Percentiles rank a stretch among this genome's conserved stretches.
Conservation (phyloP, 1,284 basidiomycete genomes). For the Cryptococcus neoformans region DNA sequence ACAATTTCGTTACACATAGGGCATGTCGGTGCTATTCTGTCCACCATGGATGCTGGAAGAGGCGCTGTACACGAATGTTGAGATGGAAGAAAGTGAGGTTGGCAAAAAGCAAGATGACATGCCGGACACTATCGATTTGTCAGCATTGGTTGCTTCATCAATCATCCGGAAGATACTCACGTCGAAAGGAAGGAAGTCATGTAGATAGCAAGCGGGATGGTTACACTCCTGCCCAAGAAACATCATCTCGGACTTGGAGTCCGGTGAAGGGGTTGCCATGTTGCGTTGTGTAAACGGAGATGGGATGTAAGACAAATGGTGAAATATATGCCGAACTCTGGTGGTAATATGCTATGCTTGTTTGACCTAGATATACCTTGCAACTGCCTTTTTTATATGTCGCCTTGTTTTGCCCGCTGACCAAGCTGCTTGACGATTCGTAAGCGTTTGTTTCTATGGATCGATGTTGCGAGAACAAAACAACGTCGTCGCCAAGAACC, state of each 20-base stretch:
- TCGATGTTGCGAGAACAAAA: not conserved
- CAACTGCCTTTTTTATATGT: not conserved
- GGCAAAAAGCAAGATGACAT: constrained; percentile 46
- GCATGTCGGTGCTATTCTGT: constrained; percentile 47
- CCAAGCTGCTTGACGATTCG: not conserved
- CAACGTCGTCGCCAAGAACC: not conserved
- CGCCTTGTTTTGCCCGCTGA: too few relatives aligned
- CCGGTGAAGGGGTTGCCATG: constrained; percentile 7
- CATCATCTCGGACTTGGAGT: constrained; percentile 36
- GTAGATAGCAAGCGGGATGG: constrained; percentile 44
- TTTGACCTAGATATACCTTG: not conserved
- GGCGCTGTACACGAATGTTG: constrained; percentile 43
- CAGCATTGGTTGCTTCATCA: not conserved
- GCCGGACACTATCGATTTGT: constrained; percentile 39
- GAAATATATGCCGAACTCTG: too few relatives aligned
- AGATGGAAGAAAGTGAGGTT: constrained; percentile 46
- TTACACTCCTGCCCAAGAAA: constrained; percentile 47
- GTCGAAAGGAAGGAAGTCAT: constrained; percentile 49
- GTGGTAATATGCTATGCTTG: not conserved
- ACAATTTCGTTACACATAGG: constrained; percentile 46
- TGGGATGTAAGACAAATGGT: not conserved
- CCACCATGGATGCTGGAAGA: constrained; percentile 42
- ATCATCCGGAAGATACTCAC: constrained; percentile 23
- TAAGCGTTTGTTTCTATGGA: not conserved
- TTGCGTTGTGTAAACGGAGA: not conserved